Evolutionary conservation across 2,329 filamentous ascomycete genomes (phyloP), one percentile per base, ranked within the genome.

Genomic region (Canariomyces notabilis): DNA sequence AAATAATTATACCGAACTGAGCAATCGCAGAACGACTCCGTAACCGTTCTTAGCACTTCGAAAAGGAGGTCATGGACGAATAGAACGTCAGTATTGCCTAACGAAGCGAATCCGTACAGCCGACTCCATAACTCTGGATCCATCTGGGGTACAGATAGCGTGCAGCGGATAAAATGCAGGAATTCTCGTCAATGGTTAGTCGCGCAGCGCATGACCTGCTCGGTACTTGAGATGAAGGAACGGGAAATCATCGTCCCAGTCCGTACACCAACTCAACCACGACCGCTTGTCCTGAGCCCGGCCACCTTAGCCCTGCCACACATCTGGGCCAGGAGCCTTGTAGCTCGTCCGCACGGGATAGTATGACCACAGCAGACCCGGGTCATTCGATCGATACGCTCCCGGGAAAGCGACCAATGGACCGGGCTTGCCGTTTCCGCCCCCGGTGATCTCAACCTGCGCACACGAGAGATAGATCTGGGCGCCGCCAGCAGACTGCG

Each of bases 381-480:
- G 40, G 11, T 50, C 48, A 15, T 46, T 47, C 8, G 40, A 20
- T 14, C 20, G 38, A 26, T 53, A 53, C 26, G 50, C 50, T 1
- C 50, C 50, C 4, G 50, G 50, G 31, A 53, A 53, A 2, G 37
- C 29, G 16, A 53, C 48, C 29, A 53, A 31, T 12, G 43, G 47
- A 6, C 44, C 39, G 1, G 50, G 50, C 2, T 14, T 44, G 15
- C 48, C 50, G 7, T 29, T 56, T 1, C 58, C 58, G 18, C 55
- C 53, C 15, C 53, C 54, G 9, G 49, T 50, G 16, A 60, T 48
- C 20, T 48, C 51, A n/a, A 59, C 41, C 44, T 59, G 55, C 5
- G 40, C 56, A 19, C 57, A 60, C 11, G 44, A 37, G 3, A 57
- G 35, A 29, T 58, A 59, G 42, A 59, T 52, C 37, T 50, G 48